A percentile compares a stretch with the other conserved stretches of the same genome.
Conservation (phyloP, 805 yeast species). For the Candida chilensis region DNA sequence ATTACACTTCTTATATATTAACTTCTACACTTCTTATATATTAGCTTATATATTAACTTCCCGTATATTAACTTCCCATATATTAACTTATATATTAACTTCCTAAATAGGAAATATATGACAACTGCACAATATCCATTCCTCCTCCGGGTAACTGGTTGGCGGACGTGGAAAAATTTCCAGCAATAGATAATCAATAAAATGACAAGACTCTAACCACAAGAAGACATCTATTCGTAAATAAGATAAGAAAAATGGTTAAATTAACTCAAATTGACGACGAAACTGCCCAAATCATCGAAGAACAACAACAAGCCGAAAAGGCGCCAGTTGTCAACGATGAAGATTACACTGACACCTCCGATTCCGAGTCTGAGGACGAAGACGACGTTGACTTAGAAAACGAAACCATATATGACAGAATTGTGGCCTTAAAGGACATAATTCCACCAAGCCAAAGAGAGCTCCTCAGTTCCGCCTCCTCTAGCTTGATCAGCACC, state of each 20-base stretch:
- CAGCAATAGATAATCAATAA: too few relatives aligned
- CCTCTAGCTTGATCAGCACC: constrained; percentile 24
- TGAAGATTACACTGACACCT: constrained; percentile 23
- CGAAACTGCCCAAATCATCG: constrained; percentile 29
- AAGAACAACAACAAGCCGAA: constrained; percentile 19
- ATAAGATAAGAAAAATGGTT: constrained; percentile 50
- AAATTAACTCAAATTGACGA: constrained; percentile 68
- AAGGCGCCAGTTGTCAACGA: constrained; percentile 20
- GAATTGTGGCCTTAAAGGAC: constrained; percentile 87
- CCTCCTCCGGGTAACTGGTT: too few relatives aligned
- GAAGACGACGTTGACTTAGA: constrained; percentile 70
- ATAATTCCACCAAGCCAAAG: constrained; percentile 87
- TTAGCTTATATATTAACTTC: too few relatives aligned
- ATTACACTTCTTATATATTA: too few relatives aligned
- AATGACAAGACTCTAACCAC: too few relatives aligned
- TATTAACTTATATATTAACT: too few relatives aligned
- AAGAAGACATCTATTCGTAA: too few relatives aligned
- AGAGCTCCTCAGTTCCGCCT: constrained; percentile 18
- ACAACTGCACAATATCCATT: too few relatives aligned
- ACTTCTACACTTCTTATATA: too few relatives aligned
- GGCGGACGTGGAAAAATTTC: too few relatives aligned
- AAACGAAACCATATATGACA: constrained; percentile 77
- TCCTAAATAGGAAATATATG: too few relatives aligned
- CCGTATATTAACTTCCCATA: too few relatives aligned
- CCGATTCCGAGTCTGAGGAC: constrained; percentile 45